phyloP scores from a whole-genome alignment of 495 filamentous ascomycete species.

The Terfezia boudieri region DNA sequence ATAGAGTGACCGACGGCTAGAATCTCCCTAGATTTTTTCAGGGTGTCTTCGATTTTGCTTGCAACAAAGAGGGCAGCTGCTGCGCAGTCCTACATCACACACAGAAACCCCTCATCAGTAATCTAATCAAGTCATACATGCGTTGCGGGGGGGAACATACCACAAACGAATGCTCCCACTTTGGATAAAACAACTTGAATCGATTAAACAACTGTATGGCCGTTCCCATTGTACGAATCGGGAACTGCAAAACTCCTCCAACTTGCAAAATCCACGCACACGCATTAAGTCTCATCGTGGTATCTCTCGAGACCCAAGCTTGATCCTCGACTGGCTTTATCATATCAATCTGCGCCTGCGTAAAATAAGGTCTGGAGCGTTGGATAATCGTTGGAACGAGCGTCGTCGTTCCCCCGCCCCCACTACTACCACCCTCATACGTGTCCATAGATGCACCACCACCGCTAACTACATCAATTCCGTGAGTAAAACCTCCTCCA shows the following conservation, averaged over 20 bases:
- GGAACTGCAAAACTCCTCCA: constrained; percentile 16
- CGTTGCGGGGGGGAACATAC: constrained; percentile 16
- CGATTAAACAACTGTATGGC: constrained; percentile 18
- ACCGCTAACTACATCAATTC: too few species aligned
- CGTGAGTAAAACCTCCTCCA: too few species aligned
- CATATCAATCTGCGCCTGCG: constrained; percentile 15
- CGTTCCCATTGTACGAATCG: constrained; percentile 17
- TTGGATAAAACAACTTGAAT: constrained; percentile 14
- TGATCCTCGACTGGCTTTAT: constrained; percentile 11
- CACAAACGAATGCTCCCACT: constrained; percentile 22
- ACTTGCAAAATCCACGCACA: constrained; percentile 17
- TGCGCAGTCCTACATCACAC: constrained; percentile 43
- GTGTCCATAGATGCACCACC: too few species aligned
- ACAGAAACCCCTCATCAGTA: constrained; percentile 2
- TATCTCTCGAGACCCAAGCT: neutral
- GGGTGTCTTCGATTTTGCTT: constrained; percentile 92
- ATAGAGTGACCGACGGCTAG: constrained; percentile 76
- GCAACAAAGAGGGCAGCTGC: constrained; percentile 72
- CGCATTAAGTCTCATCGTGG: constrained; percentile 12
- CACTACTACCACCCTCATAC: too few species aligned
- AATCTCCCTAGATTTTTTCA: constrained; percentile 90
- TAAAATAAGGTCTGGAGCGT: constrained; percentile 16
- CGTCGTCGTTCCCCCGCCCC: too few species aligned
- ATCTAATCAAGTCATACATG: neutral
- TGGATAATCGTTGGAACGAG: constrained; percentile 12